Evolutionary conservation across 2,329 filamentous ascomycete genomes (phyloP).

Genomic region (Penicillium sp.): DNA sequence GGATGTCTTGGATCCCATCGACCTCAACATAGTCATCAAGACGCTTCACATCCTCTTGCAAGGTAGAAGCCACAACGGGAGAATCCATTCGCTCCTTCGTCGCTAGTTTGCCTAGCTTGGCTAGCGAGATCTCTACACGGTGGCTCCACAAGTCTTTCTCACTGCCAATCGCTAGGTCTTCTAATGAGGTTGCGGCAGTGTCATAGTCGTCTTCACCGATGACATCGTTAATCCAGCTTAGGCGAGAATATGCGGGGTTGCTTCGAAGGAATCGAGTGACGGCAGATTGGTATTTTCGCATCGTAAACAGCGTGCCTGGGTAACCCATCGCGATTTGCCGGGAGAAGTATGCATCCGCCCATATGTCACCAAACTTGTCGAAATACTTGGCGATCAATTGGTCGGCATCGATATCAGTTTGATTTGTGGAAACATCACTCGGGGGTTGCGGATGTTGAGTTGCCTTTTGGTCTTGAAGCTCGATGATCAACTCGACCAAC

Average conservation of each 20-base stretch:
- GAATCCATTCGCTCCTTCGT: slow-evolving; percentile 43
- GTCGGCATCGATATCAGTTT: slow-evolving; percentile 33
- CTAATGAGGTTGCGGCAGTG: slow-evolving; percentile 68
- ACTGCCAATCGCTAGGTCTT: slow-evolving; percentile 64
- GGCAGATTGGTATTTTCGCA: slow-evolving; percentile 67
- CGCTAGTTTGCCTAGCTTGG: slow-evolving; percentile 75
- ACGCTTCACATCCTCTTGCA: slow-evolving; percentile 47
- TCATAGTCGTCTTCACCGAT: slow-evolving; percentile 70
- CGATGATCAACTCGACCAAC: slow-evolving; percentile 52
- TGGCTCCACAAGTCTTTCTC: slow-evolving; percentile 88
- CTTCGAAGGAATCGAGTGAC: slow-evolving; percentile 77
- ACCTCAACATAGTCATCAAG: slow-evolving; percentile 65
- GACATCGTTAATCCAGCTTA: slow-evolving; percentile 95
- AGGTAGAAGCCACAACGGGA: slow-evolving; percentile 28
- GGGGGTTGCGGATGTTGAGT: slow-evolving; percentile 14
- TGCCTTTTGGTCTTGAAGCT: slow-evolving; percentile 39
- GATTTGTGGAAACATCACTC: slow-evolving; percentile 10
- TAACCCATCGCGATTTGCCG: slow-evolving; percentile 68
- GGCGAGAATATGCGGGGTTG: slow-evolving; percentile 67
- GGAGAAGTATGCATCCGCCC: slow-evolving; percentile 71
- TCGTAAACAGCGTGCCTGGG: slow-evolving; percentile 63
- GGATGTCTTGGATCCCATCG: slow-evolving; percentile 73
- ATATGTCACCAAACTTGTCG: slow-evolving; percentile 48
- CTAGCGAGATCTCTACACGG: slow-evolving; percentile 85
- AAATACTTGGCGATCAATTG: slow-evolving; percentile 47